Evolutionary conservation across 805 yeast species (phyloP), one percentile per base, ranked within the genome.

Genomic region (Saturnispora diversa): DNA sequence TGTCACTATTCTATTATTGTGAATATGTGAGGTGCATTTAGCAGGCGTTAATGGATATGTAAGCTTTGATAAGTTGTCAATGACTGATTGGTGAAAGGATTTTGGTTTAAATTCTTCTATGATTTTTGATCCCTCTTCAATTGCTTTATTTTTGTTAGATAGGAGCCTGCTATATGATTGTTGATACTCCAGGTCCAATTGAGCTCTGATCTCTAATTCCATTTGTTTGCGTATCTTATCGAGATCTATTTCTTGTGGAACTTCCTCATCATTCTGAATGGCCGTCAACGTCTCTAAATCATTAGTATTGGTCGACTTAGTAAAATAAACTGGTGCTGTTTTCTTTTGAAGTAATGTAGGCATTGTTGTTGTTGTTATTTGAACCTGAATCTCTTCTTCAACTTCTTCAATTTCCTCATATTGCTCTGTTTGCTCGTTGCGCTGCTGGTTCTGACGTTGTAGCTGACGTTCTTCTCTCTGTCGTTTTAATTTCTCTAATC

Each of bases 401-500:
- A 13, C 11, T n/a, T 25, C 34, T 23, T 5, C 25, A 19, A 7
- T 8, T 12, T 28, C 16, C 16, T 9, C 17, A 15, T 12, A 5
- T 16, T 20, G n/a, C 12, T 31, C 22, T 10, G n/a, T 20, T 21
- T n/a, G 9, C 16, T 15, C 16, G 8, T 5, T 24, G 17, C 11
- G 34, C 10, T 21, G 32, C 25, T 39, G 24, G 7, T 37, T 29
- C 19, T 26, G 25, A 26, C 36, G 42, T 5, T 33, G 47, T 27
- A 48, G 28, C 33, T 49, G 57, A 20, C 58, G 54, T 42, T 54
- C 60, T 37, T 62, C 69, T 24, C 80, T 53, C 48, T 65, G 68
- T 28, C 64, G 65, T 26, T 75, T 58, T n/a, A 77, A 62, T 53
- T 71, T 74, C 24, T 72, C 73, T 25, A 77, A 54, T 39, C 68